These are phyloP conservation scores for Botrytis galanthina DNA, from an alignment of 2,329 filamentous ascomycete species.

Conservation along the genomic window DNA sequence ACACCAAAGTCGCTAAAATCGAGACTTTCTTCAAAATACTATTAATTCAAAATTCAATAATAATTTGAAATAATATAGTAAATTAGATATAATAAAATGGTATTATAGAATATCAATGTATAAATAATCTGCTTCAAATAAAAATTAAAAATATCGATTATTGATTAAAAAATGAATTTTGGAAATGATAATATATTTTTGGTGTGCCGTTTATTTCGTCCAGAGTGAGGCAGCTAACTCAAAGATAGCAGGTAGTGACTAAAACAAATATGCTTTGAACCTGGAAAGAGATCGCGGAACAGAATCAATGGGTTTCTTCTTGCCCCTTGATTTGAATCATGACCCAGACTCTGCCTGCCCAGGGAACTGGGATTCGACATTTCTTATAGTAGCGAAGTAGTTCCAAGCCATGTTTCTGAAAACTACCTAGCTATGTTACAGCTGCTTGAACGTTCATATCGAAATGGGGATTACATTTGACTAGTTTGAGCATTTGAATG, in stretches of 20 bases:
- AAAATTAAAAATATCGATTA: too few relatives aligned
- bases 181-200: too few relatives aligned
- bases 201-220: too few relatives aligned
- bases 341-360: not conserved
- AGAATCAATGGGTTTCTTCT: not conserved
- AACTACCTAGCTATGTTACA: not conserved
- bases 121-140: too few relatives aligned
- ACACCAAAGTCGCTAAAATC: too few relatives aligned
- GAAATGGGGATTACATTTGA: not conserved
- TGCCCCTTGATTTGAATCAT: not conserved
- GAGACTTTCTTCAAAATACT: too few relatives aligned
- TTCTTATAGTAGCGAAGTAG: not conserved
- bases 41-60: too few relatives aligned
- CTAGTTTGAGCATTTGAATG: not conserved
- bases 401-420: not conserved
- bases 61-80: too few relatives aligned
- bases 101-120: too few relatives aligned
- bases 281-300: not conserved
- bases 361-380: not conserved
- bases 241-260: not conserved
- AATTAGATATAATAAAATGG: too few relatives aligned
- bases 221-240: too few relatives aligned
- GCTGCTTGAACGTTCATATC: not conserved
- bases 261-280: not conserved
- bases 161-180: too few relatives aligned